Evolutionary conservation across 2,329 filamentous ascomycete species (phyloP), one percentile per base, ranked within the genome.

Genomic region (Lojkania enalia): DNA sequence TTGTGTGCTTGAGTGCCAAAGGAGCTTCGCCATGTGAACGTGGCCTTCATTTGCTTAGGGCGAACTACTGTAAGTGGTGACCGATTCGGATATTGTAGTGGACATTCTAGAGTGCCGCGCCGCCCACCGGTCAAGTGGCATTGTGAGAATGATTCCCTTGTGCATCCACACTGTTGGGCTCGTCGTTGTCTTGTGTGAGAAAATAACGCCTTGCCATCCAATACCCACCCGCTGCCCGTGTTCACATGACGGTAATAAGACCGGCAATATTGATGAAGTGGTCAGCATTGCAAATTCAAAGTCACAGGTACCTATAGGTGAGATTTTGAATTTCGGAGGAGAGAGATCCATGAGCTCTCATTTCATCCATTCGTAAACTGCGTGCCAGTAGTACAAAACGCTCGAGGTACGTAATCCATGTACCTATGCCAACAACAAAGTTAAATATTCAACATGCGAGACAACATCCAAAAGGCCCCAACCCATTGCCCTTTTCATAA

Each of bases 161-260:
- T 48, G 45, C 31, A 43, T 42, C 45, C 45, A 48, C 45, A 45
- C 42, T 18, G 12, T 29, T 31, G 35, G 18, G 12, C 30, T 40
- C 44, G 44, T 45, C 35, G 46, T 20, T n/a, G 6, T 33, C 11
- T 9, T 19, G 41, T 18, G 37, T 25, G 37, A 39, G 45, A 43
- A 40, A 44, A 45, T 49, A 20, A 21, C 37, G 15, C 19, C 45
- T 20, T 6, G 11, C 39, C 37, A 39, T 44, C 35, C 39, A 32
- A 31, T 27, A 33, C 9, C 23, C 35, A 48, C 39, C 41, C 30
- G 32, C 43, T 35, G 20, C 16, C 20, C 19, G 20, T 14, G 36
- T 37, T 33, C 51, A 51, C 51, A 54, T 54, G 51, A 54, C 39
- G 32, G 16, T 21, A 16, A 46, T 42, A 46, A 48, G 46, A 42